Percentiles rank a stretch among this genome's conserved stretches.
phyloP scores from a whole-genome alignment of 768 basidiomycete species.

The Boletus edulis region DNA sequence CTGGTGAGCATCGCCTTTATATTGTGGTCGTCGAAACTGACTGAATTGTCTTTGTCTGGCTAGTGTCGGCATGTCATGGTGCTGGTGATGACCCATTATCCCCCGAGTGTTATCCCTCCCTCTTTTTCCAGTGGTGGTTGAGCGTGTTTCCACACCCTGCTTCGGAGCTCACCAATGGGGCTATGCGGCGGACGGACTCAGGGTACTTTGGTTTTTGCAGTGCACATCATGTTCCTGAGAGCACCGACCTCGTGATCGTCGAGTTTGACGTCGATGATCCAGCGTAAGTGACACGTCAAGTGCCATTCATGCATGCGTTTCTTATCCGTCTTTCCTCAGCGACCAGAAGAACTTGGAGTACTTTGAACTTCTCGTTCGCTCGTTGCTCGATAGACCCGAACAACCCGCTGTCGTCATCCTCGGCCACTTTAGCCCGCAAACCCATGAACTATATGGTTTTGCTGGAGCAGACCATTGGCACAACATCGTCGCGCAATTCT shows the following conservation, averaged over 20 bases:
- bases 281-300: slow-evolving; percentile 59
- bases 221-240: slow-evolving; percentile 89
- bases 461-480: slow-evolving; percentile 91
- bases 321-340: slow-evolving; percentile 35
- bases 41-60: neutral
- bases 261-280: slow-evolving; percentile 93
- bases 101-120: slow-evolving; percentile 85
- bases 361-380: slow-evolving; percentile 91
- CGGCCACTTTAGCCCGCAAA: slow-evolving; percentile 92
- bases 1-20: slow-evolving; percentile 50
- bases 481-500: slow-evolving; percentile 89
- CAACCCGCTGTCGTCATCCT: slow-evolving; percentile 90
- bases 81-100: slow-evolving; percentile 89
- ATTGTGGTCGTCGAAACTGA: neutral
- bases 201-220: slow-evolving; percentile 96
- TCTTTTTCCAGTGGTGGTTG: slow-evolving; percentile 98
- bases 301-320: neutral
- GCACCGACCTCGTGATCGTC: slow-evolving; percentile 90
- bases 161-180: slow-evolving; percentile 96
- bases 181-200: slow-evolving; percentile 87
- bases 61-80: slow-evolving; percentile 92
- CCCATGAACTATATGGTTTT: slow-evolving; percentile 76
- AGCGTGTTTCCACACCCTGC: slow-evolving; percentile 97
- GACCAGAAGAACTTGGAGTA: slow-evolving; percentile 71
- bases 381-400: slow-evolving; percentile 85